A percentile compares a stretch with the other conserved stretches of the same genome.
These are phyloP conservation scores for Mortierella alpina DNA, from an alignment of 192 early-diverging fungal genomes.

Conservation along the genomic window DNA sequence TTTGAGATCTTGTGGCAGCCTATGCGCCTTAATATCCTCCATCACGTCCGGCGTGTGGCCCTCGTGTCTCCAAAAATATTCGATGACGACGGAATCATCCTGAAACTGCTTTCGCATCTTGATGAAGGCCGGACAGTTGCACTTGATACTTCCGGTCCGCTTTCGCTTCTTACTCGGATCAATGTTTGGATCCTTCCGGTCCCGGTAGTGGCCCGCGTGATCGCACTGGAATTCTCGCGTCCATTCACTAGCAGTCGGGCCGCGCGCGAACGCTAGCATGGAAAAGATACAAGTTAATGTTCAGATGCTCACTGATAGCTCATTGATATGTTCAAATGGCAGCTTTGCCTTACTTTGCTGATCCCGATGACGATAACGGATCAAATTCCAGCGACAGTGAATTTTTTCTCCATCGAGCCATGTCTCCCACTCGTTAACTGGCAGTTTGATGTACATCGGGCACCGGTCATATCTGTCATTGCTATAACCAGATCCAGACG, in stretches of 20 bases:
- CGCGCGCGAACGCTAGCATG: slow-evolving; percentile 34
- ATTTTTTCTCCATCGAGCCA: slow-evolving; percentile 38
- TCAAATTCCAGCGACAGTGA: slow-evolving; percentile 39
- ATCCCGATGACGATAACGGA: slow-evolving; percentile 35
- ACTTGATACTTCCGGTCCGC: slow-evolving; percentile 41
- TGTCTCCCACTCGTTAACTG: slow-evolving; percentile 34
- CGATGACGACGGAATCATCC: slow-evolving; percentile 38
- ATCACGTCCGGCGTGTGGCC: slow-evolving; percentile 43
- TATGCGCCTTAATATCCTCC: slow-evolving; percentile 49
- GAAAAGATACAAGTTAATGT: neutral
- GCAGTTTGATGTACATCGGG: slow-evolving; percentile 20
- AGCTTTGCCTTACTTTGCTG: slow-evolving; percentile 25
- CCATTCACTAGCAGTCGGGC: slow-evolving; percentile 50
- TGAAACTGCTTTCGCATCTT: slow-evolving; percentile 46
- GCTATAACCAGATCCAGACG: neutral
- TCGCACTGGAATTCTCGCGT: slow-evolving; percentile 45
- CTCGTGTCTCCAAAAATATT: slow-evolving; percentile 48
- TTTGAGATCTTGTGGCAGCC: slow-evolving; percentile 48
- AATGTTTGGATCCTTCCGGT: slow-evolving; percentile 44
- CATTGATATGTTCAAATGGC: neutral
- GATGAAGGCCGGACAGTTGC: slow-evolving; percentile 49
- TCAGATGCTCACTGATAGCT: neutral
- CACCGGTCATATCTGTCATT: slow-evolving; percentile 23
- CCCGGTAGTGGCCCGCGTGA: slow-evolving; percentile 47
- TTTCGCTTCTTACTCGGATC: slow-evolving; percentile 50